Conservation (phyloP, 2,329 filamentous ascomycete genomes). For the Scedosporium minutisporum region DNA sequence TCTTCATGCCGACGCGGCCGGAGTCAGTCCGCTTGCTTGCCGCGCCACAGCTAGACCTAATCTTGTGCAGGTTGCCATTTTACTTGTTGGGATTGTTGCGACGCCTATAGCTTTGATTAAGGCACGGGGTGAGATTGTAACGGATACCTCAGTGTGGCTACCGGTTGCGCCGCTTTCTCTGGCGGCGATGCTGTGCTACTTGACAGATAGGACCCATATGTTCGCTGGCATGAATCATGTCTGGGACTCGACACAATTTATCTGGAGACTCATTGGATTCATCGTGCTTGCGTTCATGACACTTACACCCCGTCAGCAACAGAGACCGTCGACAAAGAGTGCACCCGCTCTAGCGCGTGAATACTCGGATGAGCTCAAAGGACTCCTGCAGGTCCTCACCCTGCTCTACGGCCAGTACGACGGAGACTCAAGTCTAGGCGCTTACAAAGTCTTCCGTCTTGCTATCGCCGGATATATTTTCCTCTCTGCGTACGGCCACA, state of each 20-base stretch:
- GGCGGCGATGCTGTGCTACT: conserved; percentile 1
- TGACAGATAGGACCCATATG: conserved; percentile 7
- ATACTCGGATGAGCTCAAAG: conserved; percentile 57
- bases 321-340: conserved; percentile 4
- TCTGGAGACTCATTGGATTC: not conserved
- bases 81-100: conserved; percentile 17
- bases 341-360: conserved; percentile 33
- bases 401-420: conserved; percentile 49
- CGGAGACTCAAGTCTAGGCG: conserved; percentile 32
- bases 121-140: not conserved
- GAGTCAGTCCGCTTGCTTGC: conserved; percentile 10
- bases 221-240: conserved; percentile 6
- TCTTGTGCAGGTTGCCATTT: conserved; percentile 11
- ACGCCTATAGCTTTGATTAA: conserved; percentile 15
- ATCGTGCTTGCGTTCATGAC: not conserved
- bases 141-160: not conserved
- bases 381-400: conserved; percentile 49
- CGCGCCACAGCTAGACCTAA: conserved; percentile 7
- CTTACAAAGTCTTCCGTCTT: conserved; percentile 45
- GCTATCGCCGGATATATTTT: conserved; percentile 51
- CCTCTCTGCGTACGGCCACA: conserved; percentile 52
- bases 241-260: not conserved
- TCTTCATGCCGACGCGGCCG: conserved; percentile 14
- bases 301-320: not conserved
- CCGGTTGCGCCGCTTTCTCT: not conserved